Evolutionary conservation across 148 eudicot genomes (phyloP), one percentile per base, ranked within the genome.

Genomic region (Rhododendron mucronatum): DNA sequence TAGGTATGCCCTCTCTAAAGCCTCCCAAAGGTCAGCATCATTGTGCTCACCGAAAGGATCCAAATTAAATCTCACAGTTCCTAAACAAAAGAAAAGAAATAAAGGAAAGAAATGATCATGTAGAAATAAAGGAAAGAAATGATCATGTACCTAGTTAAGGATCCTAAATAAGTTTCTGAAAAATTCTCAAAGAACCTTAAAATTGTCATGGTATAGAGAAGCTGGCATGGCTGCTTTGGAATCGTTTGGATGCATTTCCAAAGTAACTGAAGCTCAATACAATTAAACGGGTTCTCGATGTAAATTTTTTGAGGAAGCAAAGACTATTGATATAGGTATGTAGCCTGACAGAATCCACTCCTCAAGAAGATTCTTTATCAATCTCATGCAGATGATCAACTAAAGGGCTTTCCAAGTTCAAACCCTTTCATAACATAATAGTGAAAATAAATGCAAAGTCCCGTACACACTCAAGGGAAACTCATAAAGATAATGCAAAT

Each of bases 1-100:
- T 84, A 96, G 82, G 86, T 96, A 96, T 59, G 99, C 98, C 90
- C 98, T 92, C 90, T 96, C 98, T 84, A 96, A 88, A 77, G 99
- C 93, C 90, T 96, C 99, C 99, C 99, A 96, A 18, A 95, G 92
- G 88, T 95, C 96, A 88, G 98, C 96, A 89, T 96, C 99, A 85
- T 95, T 95, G 90, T 96, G 99, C 88, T 96, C 99, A 74, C 83
- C 90, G 82, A 96, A 96, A 76, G 99, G 99, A 87, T 96, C 99
- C 67, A 96, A 97, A 88, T 96, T 96, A 86, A 96, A 96, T 89
- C 99, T 90, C 88, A 96, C 95, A 84, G 97, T 88, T 55, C 99
- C 99, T 96, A 89, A 4, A 65, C 81, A 84, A 86, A 87, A 83
- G 28, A 7, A 65, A 67, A 13, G 37, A 69, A 69, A 12, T 16